phyloP scores from a whole-genome alignment of 2,329 filamentous ascomycete genomes.

The Neofusicoccum cordaticola region DNA sequence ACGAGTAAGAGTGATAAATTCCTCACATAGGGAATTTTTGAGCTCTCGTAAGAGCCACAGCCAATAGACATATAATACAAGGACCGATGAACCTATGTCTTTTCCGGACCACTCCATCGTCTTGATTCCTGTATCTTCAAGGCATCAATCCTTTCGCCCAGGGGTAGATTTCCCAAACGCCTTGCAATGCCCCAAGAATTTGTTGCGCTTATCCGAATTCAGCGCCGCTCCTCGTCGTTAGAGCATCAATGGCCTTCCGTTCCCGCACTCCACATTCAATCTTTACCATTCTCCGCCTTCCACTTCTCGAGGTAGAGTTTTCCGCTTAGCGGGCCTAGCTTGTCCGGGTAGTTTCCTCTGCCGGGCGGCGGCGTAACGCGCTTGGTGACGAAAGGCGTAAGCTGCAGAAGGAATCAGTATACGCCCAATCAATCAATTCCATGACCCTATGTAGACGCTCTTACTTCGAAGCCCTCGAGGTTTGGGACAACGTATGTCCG shows the following conservation, averaged over 20 bases:
- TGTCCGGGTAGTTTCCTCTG: constrained; percentile 21
- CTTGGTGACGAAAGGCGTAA: constrained; percentile 74
- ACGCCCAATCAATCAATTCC: background rate
- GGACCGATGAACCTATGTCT: background rate
- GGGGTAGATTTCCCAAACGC: constrained; percentile 1
- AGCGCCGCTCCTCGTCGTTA: background rate
- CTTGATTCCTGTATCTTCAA: background rate
- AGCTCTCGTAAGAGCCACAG: no score
- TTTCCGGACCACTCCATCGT: background rate
- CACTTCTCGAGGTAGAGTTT: constrained; percentile 32
- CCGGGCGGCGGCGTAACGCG: constrained; percentile 5
- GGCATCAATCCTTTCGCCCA: background rate
- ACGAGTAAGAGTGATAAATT: no score
- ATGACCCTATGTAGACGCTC: constrained; percentile 6
- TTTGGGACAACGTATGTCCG: constrained; percentile 83
- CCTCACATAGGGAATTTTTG: no score
- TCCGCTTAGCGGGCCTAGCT: constrained; percentile 30
- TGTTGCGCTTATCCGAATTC: background rate
- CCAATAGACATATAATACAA: background rate
- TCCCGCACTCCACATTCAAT: background rate
- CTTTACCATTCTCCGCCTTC: constrained; percentile 30
- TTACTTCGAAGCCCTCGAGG: constrained; percentile 69
- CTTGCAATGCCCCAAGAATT: constrained; percentile 3
- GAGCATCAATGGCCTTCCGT: background rate
- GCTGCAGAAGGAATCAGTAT: constrained; percentile 46